Evolutionary conservation across 441 rosid species (phyloP), one percentile per base, ranked within the genome.

Genomic region (Brassica hybrid): DNA sequence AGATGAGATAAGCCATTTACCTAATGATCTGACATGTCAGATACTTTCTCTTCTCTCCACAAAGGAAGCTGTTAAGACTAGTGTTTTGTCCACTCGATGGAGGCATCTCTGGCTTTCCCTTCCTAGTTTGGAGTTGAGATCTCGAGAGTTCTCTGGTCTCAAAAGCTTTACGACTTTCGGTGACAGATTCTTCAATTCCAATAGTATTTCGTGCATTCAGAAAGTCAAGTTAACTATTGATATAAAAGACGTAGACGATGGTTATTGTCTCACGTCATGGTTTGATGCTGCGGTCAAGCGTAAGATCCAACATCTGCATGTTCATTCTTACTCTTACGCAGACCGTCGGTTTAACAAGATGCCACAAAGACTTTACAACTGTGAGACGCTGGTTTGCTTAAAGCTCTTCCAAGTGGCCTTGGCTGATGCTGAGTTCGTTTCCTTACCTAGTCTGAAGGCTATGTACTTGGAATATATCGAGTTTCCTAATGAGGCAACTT

Each of bases 31-130:
- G 66, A 71, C 27, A 38, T 23, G 43, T 60, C 67, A 14, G 3
- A 71, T 71, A 5, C 58, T 71, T 43, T 71, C 58, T 71, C 59
- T 14, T 43, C 75, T 71, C 63, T 21, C 59, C 11, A 71, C 66
- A 25, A 60, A 71, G 27, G 59, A 71, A 14, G 18, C 67, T 25
- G 59, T 71, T 25, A 60, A 43, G 43, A 71, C 75, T 41, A 71
- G 68, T 7, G 74, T 71, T 38, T 38, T 71, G 3, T 71, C 66
- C 36, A 58, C 66, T 17, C 38, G 74, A 58, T 60, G 67, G 75
- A 60, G 7, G 10, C 19, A 1, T 23, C 16, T 41, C 1, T 71
- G 75, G 75, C 57, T 41, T 38, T 43, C 7, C 4, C 58, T 71
- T 9, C 67, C 67, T 21, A 5, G 12, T 23, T 11, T 71, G 7